phyloP scores from a whole-genome alignment of 1,139 yeast genomes.

The Nakaseomyces uthaithaninus region DNA sequence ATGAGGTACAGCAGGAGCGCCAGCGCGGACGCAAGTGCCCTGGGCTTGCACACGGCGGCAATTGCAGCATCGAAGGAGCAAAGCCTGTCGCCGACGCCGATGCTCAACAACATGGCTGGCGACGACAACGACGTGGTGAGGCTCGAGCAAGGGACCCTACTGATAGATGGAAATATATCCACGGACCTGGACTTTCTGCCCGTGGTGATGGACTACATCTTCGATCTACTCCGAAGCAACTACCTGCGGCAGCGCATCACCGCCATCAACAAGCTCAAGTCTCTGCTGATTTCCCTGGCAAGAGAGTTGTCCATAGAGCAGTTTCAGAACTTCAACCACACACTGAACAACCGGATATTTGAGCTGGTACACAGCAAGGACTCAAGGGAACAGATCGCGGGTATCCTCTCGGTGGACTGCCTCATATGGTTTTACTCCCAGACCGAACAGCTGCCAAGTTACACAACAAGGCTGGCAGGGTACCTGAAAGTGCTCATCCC shows the following conservation, averaged over 20 bases:
- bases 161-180: not conserved
- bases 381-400: conserved; percentile 70
- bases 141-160: not conserved
- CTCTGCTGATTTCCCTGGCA: conserved; percentile 59
- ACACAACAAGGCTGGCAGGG: conserved; percentile 83
- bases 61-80: conserved; percentile 4
- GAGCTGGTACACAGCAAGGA: conserved; percentile 75
- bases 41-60: not conserved
- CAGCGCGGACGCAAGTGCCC: conserved; percentile 2
- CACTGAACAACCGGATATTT: conserved; percentile 77
- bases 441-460: conserved; percentile 76
- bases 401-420: conserved; percentile 86
- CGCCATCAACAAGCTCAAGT: conserved; percentile 60
- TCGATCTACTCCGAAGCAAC: conserved; percentile 27
- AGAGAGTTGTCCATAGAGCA: conserved; percentile 73
- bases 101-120: not conserved
- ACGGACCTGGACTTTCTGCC: conserved; percentile 1
- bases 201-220: conserved; percentile 15
- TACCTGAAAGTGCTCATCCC: conserved; percentile 75
- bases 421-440: conserved; percentile 70
- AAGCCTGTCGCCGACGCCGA: conserved; percentile 4
- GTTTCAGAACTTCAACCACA: conserved; percentile 70
- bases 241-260: conserved; percentile 43
- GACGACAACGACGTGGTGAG: not conserved
- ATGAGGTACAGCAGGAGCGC: conserved; percentile 3